Evolutionary conservation across 371 early-diverging fungal species (phyloP).

Genomic region (Lichtheimia hyalospora): DNA sequence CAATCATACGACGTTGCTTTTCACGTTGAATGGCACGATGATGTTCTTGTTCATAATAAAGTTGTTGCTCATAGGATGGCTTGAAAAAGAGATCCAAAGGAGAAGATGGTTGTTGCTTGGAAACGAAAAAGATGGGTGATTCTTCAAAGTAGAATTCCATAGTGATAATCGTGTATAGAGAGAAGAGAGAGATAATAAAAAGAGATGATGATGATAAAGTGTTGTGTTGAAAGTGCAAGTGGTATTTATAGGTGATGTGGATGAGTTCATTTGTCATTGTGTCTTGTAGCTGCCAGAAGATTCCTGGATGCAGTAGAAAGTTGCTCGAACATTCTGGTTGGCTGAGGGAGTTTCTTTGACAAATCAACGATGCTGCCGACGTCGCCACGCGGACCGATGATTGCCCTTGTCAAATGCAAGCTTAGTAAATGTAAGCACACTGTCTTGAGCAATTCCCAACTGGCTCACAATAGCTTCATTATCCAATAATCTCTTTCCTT

Average conservation of each 20-base stretch:
- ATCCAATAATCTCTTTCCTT: conserved; percentile 18
- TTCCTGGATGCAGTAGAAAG: background rate
- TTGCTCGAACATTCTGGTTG: too few species aligned
- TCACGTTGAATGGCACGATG: background rate
- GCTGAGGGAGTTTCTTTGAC: too few species aligned
- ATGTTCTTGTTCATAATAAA: background rate
- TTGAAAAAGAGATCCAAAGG: too few species aligned
- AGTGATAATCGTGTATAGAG: too few species aligned
- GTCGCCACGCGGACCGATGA: conserved; percentile 30
- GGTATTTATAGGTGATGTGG: background rate
- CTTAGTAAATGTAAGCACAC: conserved; percentile 26
- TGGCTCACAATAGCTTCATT: conserved; percentile 36
- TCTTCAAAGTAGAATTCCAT: too few species aligned
- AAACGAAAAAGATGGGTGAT: too few species aligned
- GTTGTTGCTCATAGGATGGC: too few species aligned
- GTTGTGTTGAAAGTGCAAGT: too few species aligned
- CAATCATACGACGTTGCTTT: background rate
- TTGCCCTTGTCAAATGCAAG: conserved; percentile 27
- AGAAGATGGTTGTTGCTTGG: too few species aligned
- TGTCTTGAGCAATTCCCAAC: conserved; percentile 36
- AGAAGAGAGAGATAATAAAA: too few species aligned
- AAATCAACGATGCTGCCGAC: background rate
- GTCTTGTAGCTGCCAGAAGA: conserved; percentile 3
- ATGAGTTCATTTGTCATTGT: conserved; percentile 1
- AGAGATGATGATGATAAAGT: too few species aligned